phyloP scores from a whole-genome alignment of 108 stramenopile genomes.

The Fragilaria radians region DNA sequence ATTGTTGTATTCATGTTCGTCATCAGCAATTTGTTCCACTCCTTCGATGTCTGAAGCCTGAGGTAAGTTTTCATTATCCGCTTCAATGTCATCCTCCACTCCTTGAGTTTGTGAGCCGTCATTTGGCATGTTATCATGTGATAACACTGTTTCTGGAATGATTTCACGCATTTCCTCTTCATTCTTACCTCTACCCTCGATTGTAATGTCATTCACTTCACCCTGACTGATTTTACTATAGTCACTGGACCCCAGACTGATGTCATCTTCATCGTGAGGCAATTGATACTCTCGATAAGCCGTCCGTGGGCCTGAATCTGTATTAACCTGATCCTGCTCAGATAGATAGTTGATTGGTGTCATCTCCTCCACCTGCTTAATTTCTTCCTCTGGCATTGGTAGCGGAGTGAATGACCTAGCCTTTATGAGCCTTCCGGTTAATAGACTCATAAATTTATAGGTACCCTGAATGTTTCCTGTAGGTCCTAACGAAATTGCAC shows the following conservation, averaged over 20 bases:
- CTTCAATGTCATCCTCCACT: conserved; percentile 6
- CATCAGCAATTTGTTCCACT: conserved; percentile 1
- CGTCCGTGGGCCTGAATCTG: too few species aligned
- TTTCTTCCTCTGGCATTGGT: conserved; percentile 11
- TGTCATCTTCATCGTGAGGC: neutral
- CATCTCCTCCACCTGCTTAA: neutral
- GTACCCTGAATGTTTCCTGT: conserved; percentile 21
- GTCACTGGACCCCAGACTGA: neutral
- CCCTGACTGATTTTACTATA: neutral
- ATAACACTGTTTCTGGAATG: conserved; percentile 19
- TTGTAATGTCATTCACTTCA: neutral
- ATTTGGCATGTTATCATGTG: conserved; percentile 11
- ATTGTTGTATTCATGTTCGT: conserved; percentile 8
- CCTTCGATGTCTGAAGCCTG: too few species aligned
- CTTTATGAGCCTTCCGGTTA: conserved; percentile 9
- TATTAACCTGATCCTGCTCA: conserved; percentile 2
- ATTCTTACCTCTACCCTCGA: too few species aligned
- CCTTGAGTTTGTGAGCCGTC: conserved; percentile 1
- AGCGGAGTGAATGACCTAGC: conserved; percentile 9
- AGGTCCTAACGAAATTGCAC: conserved; percentile 19
- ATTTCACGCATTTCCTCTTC: too few species aligned
- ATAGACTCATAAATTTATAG: conserved; percentile 21
- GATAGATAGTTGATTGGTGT: neutral
- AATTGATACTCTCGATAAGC: neutral
- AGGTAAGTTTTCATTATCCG: neutral